phyloP scores from a whole-genome alignment of 169 alveolate genomes.

The Cryptosporidium ryanae region DNA sequence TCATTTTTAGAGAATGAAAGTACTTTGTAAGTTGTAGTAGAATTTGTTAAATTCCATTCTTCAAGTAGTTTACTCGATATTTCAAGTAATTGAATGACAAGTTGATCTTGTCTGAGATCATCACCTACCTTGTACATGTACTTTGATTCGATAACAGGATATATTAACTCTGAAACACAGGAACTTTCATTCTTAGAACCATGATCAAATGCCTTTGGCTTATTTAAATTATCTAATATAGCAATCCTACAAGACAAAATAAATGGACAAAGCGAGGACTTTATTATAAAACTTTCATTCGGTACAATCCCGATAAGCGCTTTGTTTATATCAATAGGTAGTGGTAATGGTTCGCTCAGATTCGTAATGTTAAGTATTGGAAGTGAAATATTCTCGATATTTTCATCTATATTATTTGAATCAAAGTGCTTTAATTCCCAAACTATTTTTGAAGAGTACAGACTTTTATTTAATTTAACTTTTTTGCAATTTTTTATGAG shows the following conservation, averaged over 20 bases:
- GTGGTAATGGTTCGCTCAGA: constrained; percentile 48
- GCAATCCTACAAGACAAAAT: constrained; percentile 70
- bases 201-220: not conserved
- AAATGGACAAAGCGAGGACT: constrained; percentile 72
- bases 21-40: constrained; percentile 89
- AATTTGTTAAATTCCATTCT: constrained; percentile 89
- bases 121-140: constrained; percentile 95
- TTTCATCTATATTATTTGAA: not conserved
- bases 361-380: constrained; percentile 54
- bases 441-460: constrained; percentile 33
- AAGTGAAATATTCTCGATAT: constrained; percentile 17
- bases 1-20: constrained; percentile 84
- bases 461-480: not conserved
- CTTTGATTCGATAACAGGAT: constrained; percentile 72
- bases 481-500: constrained; percentile 13
- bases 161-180: constrained; percentile 46
- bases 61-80: constrained; percentile 89
- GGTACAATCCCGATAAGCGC: constrained; percentile 68
- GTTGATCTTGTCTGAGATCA: constrained; percentile 94
- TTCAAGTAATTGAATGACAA: constrained; percentile 89
- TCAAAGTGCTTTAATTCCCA: not conserved
- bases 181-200: constrained; percentile 22
- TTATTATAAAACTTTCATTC: constrained; percentile 54
- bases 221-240: constrained; percentile 4
- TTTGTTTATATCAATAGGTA: constrained; percentile 69